Base-by-base conservation (phyloP, 2,329 filamentous ascomycete species). In the Penicillium hesseltinei region DNA sequence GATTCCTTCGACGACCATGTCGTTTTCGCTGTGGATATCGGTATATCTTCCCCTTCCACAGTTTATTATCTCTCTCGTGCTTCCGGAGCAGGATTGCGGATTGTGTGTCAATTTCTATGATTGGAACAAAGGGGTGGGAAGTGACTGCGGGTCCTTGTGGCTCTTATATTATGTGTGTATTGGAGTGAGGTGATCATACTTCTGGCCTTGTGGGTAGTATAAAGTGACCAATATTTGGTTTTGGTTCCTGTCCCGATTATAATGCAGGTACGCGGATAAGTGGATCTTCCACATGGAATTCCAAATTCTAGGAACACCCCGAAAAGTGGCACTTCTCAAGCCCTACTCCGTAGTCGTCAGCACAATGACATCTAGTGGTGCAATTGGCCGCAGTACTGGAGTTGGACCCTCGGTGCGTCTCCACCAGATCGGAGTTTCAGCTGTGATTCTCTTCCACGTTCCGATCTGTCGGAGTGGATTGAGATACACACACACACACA, bases 361-460 rank as follows among this genome's bases (percentile, higher is more conserved):
- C 6, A 21, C 19, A 31, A 27, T 21, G 8, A 52, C 39, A 46
- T 29, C 23, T 3, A 39, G 39, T 47, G 19, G 42, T 15, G 40
- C 33, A 27, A 47, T 47, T 53, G 51, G 51, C 5, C 17, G 19
- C 6, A 25, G 21, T n/a, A 38, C 7, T 46, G 2, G 35, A 19
- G 5, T 36, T 52, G 31, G 40, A 50, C 23, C 47, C 36, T 46
- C 36, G 36, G 33, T 6, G n/a, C 4, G 23, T 38, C 51, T 23
- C 51, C 51, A 53, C 51, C 5, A 39, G 40, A 47, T 53, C 42
- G 42, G n/a, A 23, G 11, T 36, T 52, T 45, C 40, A 45, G 39
- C 29, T 19, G 40, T n/a, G 40, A 38, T 29, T 29, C 40, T 33
- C 10, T 46, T 33, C 17, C 40, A 53, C 17, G 17, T 45, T 52